Evolutionary conservation across 2,329 filamentous ascomycete genomes (phyloP).

Genomic region (Aspergillus texensis): DNA sequence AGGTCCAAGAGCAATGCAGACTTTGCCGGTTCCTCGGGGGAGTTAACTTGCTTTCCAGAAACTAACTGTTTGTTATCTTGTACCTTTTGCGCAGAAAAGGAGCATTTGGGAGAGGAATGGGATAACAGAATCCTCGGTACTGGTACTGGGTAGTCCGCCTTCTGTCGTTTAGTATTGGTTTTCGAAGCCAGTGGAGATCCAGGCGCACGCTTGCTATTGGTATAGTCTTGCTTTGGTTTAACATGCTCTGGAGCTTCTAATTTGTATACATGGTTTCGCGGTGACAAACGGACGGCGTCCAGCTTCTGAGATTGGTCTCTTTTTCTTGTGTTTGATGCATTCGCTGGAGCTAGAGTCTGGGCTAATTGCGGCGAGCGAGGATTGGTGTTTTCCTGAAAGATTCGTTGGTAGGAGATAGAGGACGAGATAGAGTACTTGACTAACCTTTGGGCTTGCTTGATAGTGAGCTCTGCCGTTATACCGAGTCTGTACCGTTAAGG

Average conservation of each 20-base stretch:
- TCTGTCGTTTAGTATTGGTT: neutral
- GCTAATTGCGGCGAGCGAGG: neutral
- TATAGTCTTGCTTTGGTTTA: neutral
- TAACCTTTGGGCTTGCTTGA: neutral
- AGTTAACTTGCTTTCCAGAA: too few relatives aligned
- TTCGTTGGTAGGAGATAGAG: neutral
- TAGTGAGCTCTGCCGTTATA: neutral
- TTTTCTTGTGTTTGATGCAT: neutral
- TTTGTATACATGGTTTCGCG: neutral
- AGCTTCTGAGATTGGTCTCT: neutral
- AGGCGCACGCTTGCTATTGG: neutral
- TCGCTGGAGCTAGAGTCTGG: neutral
- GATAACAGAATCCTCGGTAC: neutral
- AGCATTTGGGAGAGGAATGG: neutral
- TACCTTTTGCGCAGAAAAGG: neutral
- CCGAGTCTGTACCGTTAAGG: neutral
- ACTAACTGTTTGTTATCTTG: neutral
- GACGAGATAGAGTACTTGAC: neutral
- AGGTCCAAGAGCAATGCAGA: constrained; percentile 65
- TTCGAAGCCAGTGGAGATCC: neutral
- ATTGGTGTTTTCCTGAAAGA: neutral
- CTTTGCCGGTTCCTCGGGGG: neutral
- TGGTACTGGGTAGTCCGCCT: constrained; percentile 1
- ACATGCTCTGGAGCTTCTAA: neutral
- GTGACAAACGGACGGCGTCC: neutral